These are phyloP conservation scores for Suillus brevipes DNA, from an alignment of 768 basidiomycete species.

Conservation along the genomic window DNA sequence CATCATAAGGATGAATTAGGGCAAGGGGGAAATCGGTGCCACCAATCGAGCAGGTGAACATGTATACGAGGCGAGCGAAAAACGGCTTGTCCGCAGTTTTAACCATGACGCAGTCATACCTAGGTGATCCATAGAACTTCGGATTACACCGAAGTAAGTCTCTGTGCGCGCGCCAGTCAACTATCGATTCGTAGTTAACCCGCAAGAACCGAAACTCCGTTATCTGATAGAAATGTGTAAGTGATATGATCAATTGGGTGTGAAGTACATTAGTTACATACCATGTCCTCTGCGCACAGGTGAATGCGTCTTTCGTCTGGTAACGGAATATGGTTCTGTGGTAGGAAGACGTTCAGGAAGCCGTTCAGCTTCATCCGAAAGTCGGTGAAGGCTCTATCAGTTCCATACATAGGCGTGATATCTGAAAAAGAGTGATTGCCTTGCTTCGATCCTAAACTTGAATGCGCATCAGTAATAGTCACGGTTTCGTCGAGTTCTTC, in stretches of 20 bases:
- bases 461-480: not conserved
- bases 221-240: not conserved
- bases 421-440: not conserved
- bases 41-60: too few relatives aligned
- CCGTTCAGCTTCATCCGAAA: slow-evolving; percentile 9
- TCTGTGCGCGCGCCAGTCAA: slow-evolving; percentile 13
- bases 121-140: slow-evolving; percentile 10
- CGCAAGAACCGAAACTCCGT: slow-evolving; percentile 6
- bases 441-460: not conserved
- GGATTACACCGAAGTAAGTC: slow-evolving; percentile 21
- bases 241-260: not conserved
- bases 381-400: slow-evolving; percentile 4
- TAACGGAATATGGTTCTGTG: not conserved
- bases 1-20: too few relatives aligned
- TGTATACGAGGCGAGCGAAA: too few relatives aligned
- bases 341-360: slow-evolving; percentile 5
- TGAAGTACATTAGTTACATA: not conserved
- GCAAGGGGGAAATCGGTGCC: too few relatives aligned
- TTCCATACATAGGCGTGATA: not conserved
- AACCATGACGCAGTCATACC: slow-evolving; percentile 30
- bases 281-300: not conserved
- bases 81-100: too few relatives aligned
- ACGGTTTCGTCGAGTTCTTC: not conserved
- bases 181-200: slow-evolving; percentile 19
- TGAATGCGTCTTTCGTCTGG: not conserved